Base-by-base conservation (phyloP, 148 eudicot genomes). In the Fagopyrum homotropicum region DNA sequence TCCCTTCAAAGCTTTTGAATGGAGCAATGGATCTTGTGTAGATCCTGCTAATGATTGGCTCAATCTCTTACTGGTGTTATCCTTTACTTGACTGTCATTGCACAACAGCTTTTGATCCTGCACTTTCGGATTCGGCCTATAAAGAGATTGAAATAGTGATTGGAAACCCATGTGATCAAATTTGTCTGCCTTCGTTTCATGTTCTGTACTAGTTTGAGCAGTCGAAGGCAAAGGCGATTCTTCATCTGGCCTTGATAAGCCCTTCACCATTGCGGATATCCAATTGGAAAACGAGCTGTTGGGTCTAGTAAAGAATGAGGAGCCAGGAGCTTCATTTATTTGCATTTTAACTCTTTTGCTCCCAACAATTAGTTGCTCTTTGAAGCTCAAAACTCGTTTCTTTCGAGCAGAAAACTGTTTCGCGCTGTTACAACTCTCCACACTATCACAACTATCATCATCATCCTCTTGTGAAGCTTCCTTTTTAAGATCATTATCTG, bases 211-310 rank as follows among this genome's bases (percentile, higher is more conserved):
- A 55, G 81, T 10, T 57, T 79, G 87, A 68, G 83, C 69, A 72
- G 61, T 81, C 26, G 26, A 22, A 22, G 0, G 26, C 26, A 0
- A 22, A 22, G 26, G 26, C 54, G 88, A 70, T 57, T 52, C 83
- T 76, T 70, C 72, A 44, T 72, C 57, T 47, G 74, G 45, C 69
- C 76, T 80, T 10, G 80, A 63, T 52, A 73, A 61, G 16, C 88
- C 89, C 69, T 85, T 88, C 51, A 86, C 83, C 94, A 90, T 86
- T 82, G 86, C 88, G 15, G 94, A 88, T 49, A 90, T 90, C 94
- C 94, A 90, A 60, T 78, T 90, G 85, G 83, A 74, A 73, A 90
- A 90, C 22, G 94, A 90, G 82, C 91, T 86, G 71, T 79, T 82
- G 43, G 69, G 64, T 45, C 63, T 69, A 12, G 47, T 50, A 12